Conservation (phyloP, 768 basidiomycete genomes). For the Leccinum rimulosum region DNA sequence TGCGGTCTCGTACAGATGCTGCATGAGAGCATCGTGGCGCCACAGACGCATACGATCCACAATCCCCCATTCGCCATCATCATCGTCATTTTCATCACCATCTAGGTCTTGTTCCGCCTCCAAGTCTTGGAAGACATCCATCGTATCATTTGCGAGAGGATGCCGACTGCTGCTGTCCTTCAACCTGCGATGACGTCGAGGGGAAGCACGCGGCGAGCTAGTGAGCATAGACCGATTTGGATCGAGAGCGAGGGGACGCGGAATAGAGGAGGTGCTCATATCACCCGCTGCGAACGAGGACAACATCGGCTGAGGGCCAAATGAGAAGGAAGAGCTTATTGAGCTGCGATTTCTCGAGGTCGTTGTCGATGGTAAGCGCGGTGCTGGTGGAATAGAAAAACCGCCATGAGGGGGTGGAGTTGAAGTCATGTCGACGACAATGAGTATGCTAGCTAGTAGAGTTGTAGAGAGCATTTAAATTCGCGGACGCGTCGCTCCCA, state of each 20-base stretch:
- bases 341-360: constrained; percentile 61
- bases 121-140: constrained; percentile 73
- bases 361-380: constrained; percentile 53
- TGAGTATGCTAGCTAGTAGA: no score
- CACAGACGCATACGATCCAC: constrained; percentile 95
- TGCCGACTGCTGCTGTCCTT: constrained; percentile 59
- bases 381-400: constrained; percentile 45
- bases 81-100: constrained; percentile 53
- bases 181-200: constrained; percentile 50
- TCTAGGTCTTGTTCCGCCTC: constrained; percentile 56
- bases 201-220: constrained; percentile 71
- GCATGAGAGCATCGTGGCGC: constrained; percentile 98
- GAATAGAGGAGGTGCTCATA: constrained; percentile 55
- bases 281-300: constrained; percentile 69
- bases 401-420: constrained; percentile 50
- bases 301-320: constrained; percentile 74
- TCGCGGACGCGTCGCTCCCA: no score
- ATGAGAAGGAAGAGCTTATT: constrained; percentile 79
- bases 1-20: constrained; percentile 96
- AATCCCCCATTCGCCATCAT: constrained; percentile 76
- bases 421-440: constrained; percentile 28
- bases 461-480: no score
- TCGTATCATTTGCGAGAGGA: constrained; percentile 75
- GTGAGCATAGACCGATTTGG: constrained; percentile 78
- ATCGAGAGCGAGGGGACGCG: constrained; percentile 61